These are phyloP conservation scores for Salvia splendens DNA, from an alignment of 257 asterid genomes.

Conservation along the genomic window DNA sequence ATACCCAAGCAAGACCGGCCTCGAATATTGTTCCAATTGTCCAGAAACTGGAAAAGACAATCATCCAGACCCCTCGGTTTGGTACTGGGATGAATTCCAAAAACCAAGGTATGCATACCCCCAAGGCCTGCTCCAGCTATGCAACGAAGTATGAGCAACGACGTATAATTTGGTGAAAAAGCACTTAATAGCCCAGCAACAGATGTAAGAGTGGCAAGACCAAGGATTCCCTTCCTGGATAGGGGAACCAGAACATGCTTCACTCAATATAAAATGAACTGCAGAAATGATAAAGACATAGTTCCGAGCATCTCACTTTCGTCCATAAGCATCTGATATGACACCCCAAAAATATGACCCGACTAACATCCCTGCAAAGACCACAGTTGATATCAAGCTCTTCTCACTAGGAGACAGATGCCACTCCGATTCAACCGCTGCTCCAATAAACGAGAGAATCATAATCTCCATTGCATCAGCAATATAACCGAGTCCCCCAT, in stretches of 20 bases:
- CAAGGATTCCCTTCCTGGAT: constrained; percentile 46
- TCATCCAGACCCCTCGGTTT: constrained; percentile 60
- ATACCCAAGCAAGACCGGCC: constrained; percentile 62
- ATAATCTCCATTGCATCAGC: constrained; percentile 53
- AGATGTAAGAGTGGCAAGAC: constrained; percentile 44
- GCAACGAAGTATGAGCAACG: constrained; percentile 43
- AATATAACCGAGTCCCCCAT: constrained; percentile 51
- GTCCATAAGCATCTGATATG: constrained; percentile 44
- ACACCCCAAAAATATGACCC: constrained; percentile 47
- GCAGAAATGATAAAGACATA: not conserved
- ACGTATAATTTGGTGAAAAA: constrained; percentile 48
- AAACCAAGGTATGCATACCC: constrained; percentile 50
- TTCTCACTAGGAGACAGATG: constrained; percentile 42
- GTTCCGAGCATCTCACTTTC: constrained; percentile 35
- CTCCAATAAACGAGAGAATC: constrained; percentile 49
- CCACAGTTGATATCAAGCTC: constrained; percentile 50
- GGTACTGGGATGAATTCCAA: constrained; percentile 50
- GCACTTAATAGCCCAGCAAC: constrained; percentile 51
- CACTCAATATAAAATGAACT: not conserved
- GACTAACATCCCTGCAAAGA: constrained; percentile 52
- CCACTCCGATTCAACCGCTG: constrained; percentile 53
- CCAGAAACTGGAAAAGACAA: constrained; percentile 53
- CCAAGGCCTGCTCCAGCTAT: constrained; percentile 54
- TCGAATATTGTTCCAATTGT: constrained; percentile 54
- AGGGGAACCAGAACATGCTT: not conserved